Evolutionary conservation across 1,284 basidiomycete genomes (phyloP).

Genomic region (Sphaerobolus stellatus): DNA sequence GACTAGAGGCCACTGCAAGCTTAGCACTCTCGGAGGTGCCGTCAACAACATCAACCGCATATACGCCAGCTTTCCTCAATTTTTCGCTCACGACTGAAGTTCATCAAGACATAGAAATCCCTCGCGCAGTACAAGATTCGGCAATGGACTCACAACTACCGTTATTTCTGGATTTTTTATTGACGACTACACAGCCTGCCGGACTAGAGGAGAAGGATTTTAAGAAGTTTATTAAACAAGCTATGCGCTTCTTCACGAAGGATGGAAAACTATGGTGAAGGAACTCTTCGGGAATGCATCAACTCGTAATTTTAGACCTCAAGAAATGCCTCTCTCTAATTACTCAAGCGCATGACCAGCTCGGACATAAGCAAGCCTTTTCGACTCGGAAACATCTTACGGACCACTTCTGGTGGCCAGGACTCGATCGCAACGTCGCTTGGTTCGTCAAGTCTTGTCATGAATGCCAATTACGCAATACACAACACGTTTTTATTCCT

Average conservation of each 20-base stretch:
- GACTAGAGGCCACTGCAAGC: neutral
- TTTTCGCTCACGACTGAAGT: too few species aligned
- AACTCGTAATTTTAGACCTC: constrained; percentile 10
- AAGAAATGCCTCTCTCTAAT: constrained; percentile 10
- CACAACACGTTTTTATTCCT: neutral
- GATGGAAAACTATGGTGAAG: constrained; percentile 19
- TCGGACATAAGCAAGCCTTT: neutral
- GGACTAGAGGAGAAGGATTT: neutral
- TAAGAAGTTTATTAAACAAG: constrained; percentile 13
- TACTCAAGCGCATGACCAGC: neutral
- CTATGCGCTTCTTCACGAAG: constrained; percentile 22
- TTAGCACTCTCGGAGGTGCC: neutral
- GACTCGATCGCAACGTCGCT: neutral
- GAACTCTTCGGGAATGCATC: constrained; percentile 15
- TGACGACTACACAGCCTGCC: neutral
- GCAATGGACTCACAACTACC: too few species aligned
- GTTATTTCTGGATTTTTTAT: neutral
- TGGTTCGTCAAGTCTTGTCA: constrained; percentile 5
- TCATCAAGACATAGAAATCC: too few species aligned
- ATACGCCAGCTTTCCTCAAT: neutral
- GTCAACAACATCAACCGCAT: neutral
- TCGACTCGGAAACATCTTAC: neutral
- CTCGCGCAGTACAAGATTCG: too few species aligned
- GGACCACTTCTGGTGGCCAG: constrained; percentile 4
- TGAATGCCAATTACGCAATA: neutral